A percentile compares a stretch with the other conserved stretches of the same genome.
Conservation (phyloP, 2,329 filamentous ascomycete genomes). For the Colletotrichum filicis region DNA sequence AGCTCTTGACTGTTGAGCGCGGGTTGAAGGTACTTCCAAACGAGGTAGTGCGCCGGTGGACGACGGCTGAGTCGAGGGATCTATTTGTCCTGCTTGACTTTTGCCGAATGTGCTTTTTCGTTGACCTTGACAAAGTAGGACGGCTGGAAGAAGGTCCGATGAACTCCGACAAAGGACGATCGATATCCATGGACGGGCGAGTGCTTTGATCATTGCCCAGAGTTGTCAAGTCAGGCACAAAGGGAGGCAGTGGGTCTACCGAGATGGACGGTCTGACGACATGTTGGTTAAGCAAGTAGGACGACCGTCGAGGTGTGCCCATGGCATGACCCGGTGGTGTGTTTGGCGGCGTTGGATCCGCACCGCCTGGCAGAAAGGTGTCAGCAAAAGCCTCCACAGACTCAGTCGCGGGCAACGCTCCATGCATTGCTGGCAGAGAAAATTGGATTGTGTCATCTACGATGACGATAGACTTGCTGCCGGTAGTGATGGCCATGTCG, state of each 20-base stretch:
- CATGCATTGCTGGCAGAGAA: conserved; percentile 63
- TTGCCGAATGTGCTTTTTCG: conserved; percentile 53
- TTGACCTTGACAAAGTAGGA: conserved; percentile 1
- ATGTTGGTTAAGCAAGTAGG: conserved; percentile 63
- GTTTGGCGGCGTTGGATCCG: conserved; percentile 69
- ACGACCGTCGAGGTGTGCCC: conserved; percentile 65
- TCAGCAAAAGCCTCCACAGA: conserved; percentile 67
- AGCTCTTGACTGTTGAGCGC: conserved; percentile 65
- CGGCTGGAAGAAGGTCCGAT: conserved; percentile 37
- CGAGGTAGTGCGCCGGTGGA: conserved; percentile 68
- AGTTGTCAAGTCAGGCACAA: conserved; percentile 58
- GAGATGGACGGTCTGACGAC: conserved; percentile 48
- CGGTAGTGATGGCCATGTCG: conserved; percentile 73
- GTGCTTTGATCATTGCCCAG: conserved; percentile 42
- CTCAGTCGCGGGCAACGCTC: conserved; percentile 54
- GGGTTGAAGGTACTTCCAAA: conserved; percentile 66
- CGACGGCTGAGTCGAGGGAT: conserved; percentile 59
- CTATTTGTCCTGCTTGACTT: conserved; percentile 60
- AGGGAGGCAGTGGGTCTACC: conserved; percentile 56
- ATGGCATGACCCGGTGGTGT: conserved; percentile 63
- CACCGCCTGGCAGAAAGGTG: conserved; percentile 58
- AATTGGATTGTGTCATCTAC: conserved; percentile 74
- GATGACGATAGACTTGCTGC: conserved; percentile 93
- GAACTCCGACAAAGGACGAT: conserved; percentile 46
- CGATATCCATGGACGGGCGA: conserved; percentile 45